These are phyloP conservation scores for Leccinum pachyderme DNA, from an alignment of 1,284 basidiomycete genomes.

Conservation along the genomic window DNA sequence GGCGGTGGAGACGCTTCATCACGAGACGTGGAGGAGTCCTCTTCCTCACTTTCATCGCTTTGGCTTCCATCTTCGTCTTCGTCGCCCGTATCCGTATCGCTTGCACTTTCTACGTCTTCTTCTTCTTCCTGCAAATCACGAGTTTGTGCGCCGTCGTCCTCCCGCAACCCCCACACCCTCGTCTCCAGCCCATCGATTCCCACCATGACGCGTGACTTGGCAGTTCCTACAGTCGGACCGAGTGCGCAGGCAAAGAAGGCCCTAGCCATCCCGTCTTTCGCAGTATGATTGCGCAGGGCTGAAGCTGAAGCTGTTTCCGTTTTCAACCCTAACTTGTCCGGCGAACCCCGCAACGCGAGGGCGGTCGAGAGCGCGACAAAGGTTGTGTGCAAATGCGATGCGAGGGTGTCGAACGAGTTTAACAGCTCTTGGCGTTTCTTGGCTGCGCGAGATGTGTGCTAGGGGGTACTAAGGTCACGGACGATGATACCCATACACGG, in stretches of 20 bases:
- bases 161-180: constrained; percentile 51
- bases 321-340: constrained; percentile 1
- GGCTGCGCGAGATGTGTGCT: constrained; percentile 44
- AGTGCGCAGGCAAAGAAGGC: constrained; percentile 60
- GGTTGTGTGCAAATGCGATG: constrained; percentile 68
- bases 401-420: constrained; percentile 63
- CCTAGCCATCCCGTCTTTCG: constrained; percentile 1
- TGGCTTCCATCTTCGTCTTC: constrained; percentile 21
- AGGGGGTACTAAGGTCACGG: neutral
- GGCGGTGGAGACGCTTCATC: constrained; percentile 16
- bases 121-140: neutral
- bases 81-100: constrained; percentile 19
- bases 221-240: constrained; percentile 58
- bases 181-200: constrained; percentile 62
- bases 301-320: neutral
- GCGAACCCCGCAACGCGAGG: constrained; percentile 38
- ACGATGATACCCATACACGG: no score
- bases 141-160: constrained; percentile 20
- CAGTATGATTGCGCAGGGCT: neutral
- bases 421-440: constrained; percentile 62
- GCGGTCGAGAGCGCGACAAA: constrained; percentile 69
- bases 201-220: constrained; percentile 58
- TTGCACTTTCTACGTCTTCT: neutral
- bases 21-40: constrained; percentile 22
- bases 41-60: constrained; percentile 22